phyloP scores from a whole-genome alignment of 2,329 filamentous ascomycete species.

The Fusarium algeriense region DNA sequence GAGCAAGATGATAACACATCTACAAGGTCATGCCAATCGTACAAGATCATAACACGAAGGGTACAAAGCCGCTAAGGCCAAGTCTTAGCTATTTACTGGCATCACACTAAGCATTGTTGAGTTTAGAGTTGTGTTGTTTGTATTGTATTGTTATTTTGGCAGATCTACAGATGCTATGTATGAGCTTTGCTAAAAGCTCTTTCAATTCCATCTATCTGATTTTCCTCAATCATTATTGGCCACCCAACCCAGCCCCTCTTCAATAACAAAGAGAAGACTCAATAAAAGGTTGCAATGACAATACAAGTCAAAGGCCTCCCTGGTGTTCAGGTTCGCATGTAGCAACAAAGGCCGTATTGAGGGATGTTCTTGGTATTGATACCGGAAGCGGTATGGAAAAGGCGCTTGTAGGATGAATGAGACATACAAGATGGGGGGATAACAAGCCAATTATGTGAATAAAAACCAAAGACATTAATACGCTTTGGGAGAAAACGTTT shows the following conservation, averaged over 20 bases:
- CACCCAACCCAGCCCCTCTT: slow-evolving; percentile 7
- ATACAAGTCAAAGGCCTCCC: slow-evolving; percentile 5
- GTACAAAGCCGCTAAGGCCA: neutral
- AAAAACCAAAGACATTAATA: slow-evolving; percentile 25
- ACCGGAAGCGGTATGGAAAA: slow-evolving; percentile 22
- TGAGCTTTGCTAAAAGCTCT: slow-evolving; percentile 7
- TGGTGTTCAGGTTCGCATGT: slow-evolving; percentile 13
- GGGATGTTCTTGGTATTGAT: slow-evolving; percentile 18
- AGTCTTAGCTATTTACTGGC: neutral
- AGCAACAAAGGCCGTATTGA: slow-evolving; percentile 8
- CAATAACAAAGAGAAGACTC: neutral
- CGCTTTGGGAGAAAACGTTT: slow-evolving; percentile 17
- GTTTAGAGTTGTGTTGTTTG: slow-evolving; percentile 22
- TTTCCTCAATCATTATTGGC: neutral
- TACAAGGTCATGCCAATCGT: neutral
- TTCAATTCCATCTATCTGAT: slow-evolving; percentile 5
- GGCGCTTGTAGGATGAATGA: neutral
- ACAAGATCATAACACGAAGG: neutral
- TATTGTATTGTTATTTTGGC: slow-evolving; percentile 14
- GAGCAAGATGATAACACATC: neutral
- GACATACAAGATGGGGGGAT: slow-evolving; percentile 19
- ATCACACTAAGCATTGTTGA: neutral
- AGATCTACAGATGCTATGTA: slow-evolving; percentile 31
- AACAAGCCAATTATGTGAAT: slow-evolving; percentile 21
- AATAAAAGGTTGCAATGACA: neutral